phyloP scores from a whole-genome alignment of 2,329 filamentous ascomycete genomes.

The Trichoderma hamatum region DNA sequence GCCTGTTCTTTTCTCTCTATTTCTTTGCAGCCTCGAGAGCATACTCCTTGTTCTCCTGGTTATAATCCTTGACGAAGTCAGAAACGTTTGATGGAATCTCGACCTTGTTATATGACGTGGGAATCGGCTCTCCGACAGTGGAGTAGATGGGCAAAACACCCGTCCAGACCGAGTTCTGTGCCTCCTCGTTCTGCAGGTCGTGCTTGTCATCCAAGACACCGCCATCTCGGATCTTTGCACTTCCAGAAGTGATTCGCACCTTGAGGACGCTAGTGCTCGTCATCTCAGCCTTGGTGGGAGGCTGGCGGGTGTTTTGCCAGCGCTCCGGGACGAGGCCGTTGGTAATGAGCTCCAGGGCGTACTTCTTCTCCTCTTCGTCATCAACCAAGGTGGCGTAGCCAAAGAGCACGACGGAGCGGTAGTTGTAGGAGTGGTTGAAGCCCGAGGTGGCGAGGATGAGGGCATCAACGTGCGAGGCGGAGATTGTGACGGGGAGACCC shows the following conservation, averaged over 20 bases:
- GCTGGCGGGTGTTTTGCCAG: conserved; percentile 69
- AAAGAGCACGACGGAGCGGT: conserved; percentile 78
- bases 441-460: conserved; percentile 79
- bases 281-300: conserved; percentile 74
- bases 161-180: conserved; percentile 54
- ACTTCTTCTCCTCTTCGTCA: conserved; percentile 70
- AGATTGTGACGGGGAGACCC: conserved; percentile 71
- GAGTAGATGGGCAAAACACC: conserved; percentile 66
- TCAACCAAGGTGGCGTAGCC: conserved; percentile 71
- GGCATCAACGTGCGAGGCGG: conserved; percentile 76
- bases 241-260: conserved; percentile 69
- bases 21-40: conserved; percentile 34
- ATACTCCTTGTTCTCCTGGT: conserved; percentile 40
- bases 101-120: conserved; percentile 61
- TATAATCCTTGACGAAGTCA: conserved; percentile 46
- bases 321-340: conserved; percentile 70
- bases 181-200: conserved; percentile 50
- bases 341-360: conserved; percentile 78
- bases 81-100: conserved; percentile 64
- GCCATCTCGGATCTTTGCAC: conserved; percentile 73
- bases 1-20: background rate
- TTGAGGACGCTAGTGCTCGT: conserved; percentile 72
- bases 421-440: conserved; percentile 83
- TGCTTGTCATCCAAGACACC: conserved; percentile 58
- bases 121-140: conserved; percentile 64